Evolutionary conservation across 352 stramenopile species (phyloP), one percentile per base, ranked within the genome.

Genomic region (Plasmopara halstedii): DNA sequence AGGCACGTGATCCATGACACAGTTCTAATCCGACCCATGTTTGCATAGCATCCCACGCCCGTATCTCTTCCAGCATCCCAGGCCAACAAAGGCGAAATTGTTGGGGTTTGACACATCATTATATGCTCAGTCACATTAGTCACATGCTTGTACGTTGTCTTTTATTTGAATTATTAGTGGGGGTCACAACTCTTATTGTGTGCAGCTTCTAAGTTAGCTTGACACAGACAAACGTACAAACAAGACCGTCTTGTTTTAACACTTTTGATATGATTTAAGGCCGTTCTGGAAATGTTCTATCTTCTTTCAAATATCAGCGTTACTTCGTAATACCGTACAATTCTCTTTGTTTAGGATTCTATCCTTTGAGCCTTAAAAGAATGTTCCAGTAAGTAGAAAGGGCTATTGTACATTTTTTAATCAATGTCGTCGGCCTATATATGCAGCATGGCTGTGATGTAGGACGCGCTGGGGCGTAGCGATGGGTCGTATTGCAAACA

Each of bases 401-500:
- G 32, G 27, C 6, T 68, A 68, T 61, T 58, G 36, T 64, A 64
- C 54, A 48, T 53, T 53, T 59, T 54, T 11, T 31, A 31, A 31
- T 31, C 6, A 31, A 31, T 11, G 6, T 11, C 11, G 15, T 17
- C 29, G 50, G 38, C 18, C 42, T 68, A 74, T 15, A 48, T 60
- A 47, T 71, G 70, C 35, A 89, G 58, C 74, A 86, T 85, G n/a
- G 73, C 74, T 42, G 72, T 64, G 34, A 87, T 75, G 46, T 89
- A 85, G 46, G 71, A 77, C 19, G 78, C 73, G 20, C 73, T 87
- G 18, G 78, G 78, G 15, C 78, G 70, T 46, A 86, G 51, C 21
- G 69, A 82, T 35, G 78, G 73, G 46, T 89, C 78, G 41, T 73
- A 77, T 19, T 87, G 72, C 17, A 89, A 56, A 50, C 77, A 89